Evolutionary conservation across 768 basidiomycete species (phyloP).

Genomic region (Amanita polypyramis): DNA sequence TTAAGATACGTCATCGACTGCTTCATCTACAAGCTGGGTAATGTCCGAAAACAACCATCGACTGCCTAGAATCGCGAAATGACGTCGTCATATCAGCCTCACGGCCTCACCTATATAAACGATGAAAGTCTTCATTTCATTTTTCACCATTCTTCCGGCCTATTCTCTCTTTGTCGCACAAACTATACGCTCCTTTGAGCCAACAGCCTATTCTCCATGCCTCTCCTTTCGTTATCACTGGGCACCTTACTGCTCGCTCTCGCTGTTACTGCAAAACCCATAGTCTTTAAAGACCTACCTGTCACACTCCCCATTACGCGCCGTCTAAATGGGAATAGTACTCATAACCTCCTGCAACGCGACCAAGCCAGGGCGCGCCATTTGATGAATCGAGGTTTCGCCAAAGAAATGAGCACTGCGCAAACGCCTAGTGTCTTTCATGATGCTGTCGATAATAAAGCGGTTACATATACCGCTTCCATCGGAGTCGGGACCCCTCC

Average conservation of each 20-base stretch:
- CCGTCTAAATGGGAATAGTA: not conserved
- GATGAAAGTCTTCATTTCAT: slow-evolving; percentile 42
- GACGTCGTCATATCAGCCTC: not conserved
- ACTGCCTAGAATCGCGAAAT: not conserved
- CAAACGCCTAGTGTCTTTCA: not conserved
- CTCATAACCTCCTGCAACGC: not conserved
- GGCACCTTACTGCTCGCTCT: slow-evolving; percentile 31
- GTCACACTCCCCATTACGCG: slow-evolving; percentile 23
- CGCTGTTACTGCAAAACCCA: slow-evolving; percentile 33
- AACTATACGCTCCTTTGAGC: not conserved
- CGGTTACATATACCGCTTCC: not conserved
- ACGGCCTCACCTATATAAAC: not conserved
- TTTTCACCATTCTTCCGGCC: not conserved
- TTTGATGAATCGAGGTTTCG: slow-evolving; percentile 1
- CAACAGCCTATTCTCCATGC: slow-evolving; percentile 26
- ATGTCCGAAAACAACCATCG: not conserved
- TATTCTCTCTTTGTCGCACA: not conserved
- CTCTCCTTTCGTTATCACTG: slow-evolving; percentile 31
- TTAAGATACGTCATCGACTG: no score
- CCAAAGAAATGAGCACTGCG: not conserved
- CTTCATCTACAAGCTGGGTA: not conserved
- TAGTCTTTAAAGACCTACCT: slow-evolving; percentile 27
- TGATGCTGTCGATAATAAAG: not conserved
- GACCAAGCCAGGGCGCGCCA: not conserved
- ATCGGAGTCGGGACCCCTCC: not conserved